Percentiles rank a stretch among this genome's conserved stretches.
Evolutionary conservation across 495 filamentous ascomycete genomes (phyloP).

Genomic region (Thermothielavioides terrestris): DNA sequence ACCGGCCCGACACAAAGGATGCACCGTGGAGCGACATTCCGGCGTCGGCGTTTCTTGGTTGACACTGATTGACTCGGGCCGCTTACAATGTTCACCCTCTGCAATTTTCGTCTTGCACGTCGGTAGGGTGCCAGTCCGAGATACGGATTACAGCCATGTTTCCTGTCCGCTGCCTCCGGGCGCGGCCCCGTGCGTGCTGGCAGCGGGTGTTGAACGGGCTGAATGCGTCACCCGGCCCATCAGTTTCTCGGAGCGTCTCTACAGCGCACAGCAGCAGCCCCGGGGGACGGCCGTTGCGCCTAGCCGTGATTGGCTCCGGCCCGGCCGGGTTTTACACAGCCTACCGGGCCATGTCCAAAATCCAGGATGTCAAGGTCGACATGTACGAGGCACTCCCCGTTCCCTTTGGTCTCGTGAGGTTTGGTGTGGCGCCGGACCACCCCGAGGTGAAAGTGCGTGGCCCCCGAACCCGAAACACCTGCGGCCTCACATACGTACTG

Average conservation of each 20-base stretch:
- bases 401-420: conserved; percentile 84
- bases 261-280: neutral
- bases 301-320: conserved; percentile 89
- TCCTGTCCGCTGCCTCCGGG: neutral
- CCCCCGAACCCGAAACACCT: neutral
- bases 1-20: neutral
- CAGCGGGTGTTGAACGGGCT: neutral
- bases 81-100: neutral
- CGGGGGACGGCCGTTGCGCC: conserved; percentile 45
- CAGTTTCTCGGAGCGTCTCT: neutral
- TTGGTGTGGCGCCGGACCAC: conserved; percentile 93
- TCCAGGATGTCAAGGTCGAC: conserved; percentile 65
- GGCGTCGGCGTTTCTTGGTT: neutral
- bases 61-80: neutral
- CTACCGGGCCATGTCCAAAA: conserved; percentile 67
- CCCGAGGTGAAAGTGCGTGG: conserved; percentile 85
- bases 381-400: conserved; percentile 96
- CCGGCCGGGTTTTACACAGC: conserved; percentile 95
- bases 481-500: neutral
- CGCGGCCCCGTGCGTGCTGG: neutral
- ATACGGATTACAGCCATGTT: neutral
- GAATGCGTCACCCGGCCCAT: neutral
- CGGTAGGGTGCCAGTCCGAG: neutral
- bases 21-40: neutral
- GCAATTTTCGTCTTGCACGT: neutral